These are phyloP conservation scores for Entelexis sorbosivorans DNA, from an alignment of 1,139 yeast species.

Conservation along the genomic window DNA sequence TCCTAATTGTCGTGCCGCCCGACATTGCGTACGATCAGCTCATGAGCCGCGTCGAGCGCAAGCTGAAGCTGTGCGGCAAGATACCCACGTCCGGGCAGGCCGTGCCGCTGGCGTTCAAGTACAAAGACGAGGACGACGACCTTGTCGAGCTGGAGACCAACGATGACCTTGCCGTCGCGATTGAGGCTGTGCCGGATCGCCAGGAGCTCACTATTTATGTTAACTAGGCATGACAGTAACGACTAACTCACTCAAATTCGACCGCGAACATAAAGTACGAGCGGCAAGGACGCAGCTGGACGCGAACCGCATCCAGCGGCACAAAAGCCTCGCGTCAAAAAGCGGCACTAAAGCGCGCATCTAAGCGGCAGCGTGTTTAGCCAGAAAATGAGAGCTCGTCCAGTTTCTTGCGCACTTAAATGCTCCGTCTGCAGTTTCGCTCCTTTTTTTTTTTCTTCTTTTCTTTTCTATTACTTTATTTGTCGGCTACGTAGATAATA, in stretches of 20 bases:
- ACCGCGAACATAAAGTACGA: no score
- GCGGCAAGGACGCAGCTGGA: no score
- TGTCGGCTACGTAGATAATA: no score
- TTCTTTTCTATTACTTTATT: no score
- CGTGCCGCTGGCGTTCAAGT: slow-evolving; percentile 47
- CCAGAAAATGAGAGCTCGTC: no score
- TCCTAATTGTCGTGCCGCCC: slow-evolving; percentile 40
- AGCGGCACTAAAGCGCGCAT: no score
- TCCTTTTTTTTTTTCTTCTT: no score
- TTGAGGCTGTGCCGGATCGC: slow-evolving; percentile 26
- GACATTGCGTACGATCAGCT: slow-evolving; percentile 41
- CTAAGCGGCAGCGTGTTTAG: no score
- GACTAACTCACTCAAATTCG: neutral
- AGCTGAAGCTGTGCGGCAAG: slow-evolving; percentile 37
- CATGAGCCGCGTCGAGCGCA: slow-evolving; percentile 35
- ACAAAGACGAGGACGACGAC: slow-evolving; percentile 93
- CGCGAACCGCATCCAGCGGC: no score
- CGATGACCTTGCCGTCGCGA: slow-evolving; percentile 49
- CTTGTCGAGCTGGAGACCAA: slow-evolving; percentile 75
- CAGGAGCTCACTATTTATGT: slow-evolving; percentile 19
- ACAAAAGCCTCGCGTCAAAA: no score
- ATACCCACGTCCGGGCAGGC: slow-evolving; percentile 19
- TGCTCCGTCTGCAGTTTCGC: no score
- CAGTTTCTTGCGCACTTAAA: no score
- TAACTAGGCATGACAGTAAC: slow-evolving; percentile 7